Evolutionary conservation across 1,139 yeast genomes (phyloP).

Genomic region (Pichia sp.): DNA sequence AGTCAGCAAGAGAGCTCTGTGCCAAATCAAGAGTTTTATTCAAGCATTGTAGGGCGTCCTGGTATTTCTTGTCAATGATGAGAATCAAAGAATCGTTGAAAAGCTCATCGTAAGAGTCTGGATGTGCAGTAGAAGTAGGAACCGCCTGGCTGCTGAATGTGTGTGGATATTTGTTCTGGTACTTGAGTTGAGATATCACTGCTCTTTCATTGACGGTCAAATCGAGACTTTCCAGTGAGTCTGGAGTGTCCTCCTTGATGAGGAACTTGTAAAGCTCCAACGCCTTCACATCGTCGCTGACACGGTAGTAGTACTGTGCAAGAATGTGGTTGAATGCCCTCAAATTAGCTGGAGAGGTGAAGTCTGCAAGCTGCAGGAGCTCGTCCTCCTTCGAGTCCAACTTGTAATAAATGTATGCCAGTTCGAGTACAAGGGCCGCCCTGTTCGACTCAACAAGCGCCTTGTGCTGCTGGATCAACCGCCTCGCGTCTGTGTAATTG

Average conservation of each 20-base stretch:
- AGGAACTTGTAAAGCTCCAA: slow-evolving; percentile 52
- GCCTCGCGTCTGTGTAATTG: slow-evolving; percentile 54
- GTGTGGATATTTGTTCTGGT: slow-evolving; percentile 7
- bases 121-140: slow-evolving; percentile 10
- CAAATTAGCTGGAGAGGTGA: slow-evolving; percentile 29
- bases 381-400: slow-evolving; percentile 42
- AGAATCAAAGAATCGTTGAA: slow-evolving; percentile 68
- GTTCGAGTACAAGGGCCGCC: slow-evolving; percentile 45
- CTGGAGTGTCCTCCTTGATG: slow-evolving; percentile 25
- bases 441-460: slow-evolving; percentile 32
- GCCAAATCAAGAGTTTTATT: slow-evolving; percentile 48
- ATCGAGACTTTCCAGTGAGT: slow-evolving; percentile 45
- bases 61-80: slow-evolving; percentile 43
- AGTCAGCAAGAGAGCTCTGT: slow-evolving; percentile 39
- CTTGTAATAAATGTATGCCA: slow-evolving; percentile 69
- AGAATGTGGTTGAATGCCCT: slow-evolving; percentile 64
- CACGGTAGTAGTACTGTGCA: slow-evolving; percentile 76
- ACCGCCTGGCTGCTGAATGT: not conserved
- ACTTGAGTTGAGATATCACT: slow-evolving; percentile 49
- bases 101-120: slow-evolving; percentile 47
- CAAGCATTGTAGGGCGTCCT: slow-evolving; percentile 45
- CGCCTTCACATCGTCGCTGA: slow-evolving; percentile 57
- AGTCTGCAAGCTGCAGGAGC: slow-evolving; percentile 32
- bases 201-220: slow-evolving; percentile 68
- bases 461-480: slow-evolving; percentile 43